These are phyloP conservation scores for Corniculantispora saksenae DNA, from an alignment of 2,329 filamentous ascomycete species.

Conservation along the genomic window DNA sequence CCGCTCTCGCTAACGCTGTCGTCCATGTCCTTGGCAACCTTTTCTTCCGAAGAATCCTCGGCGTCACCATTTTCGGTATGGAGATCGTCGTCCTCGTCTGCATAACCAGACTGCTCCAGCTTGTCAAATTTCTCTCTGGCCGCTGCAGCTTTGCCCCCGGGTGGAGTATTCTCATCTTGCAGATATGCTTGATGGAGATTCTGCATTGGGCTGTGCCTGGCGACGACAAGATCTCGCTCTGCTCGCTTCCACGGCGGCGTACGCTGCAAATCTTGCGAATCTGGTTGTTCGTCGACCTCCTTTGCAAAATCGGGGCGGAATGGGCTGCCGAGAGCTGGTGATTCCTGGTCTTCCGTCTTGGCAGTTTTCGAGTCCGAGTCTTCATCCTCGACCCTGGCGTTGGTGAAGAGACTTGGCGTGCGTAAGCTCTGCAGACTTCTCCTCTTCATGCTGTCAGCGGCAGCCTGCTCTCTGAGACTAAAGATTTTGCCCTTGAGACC, in stretches of 20 bases:
- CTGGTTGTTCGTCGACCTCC: conserved; percentile 15
- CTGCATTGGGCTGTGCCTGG: conserved; percentile 18
- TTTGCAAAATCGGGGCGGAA: conserved; percentile 16
- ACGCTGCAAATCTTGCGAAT: background rate
- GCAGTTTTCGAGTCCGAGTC: conserved; percentile 24
- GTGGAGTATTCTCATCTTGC: conserved; percentile 17
- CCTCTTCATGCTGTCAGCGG: conserved; percentile 76
- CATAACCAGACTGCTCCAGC: conserved; percentile 24
- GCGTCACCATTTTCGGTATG: conserved; percentile 37
- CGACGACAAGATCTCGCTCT: conserved; percentile 7
- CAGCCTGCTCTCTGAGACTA: conserved; percentile 72
- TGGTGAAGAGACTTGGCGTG: conserved; percentile 76
- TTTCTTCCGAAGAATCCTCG: background rate
- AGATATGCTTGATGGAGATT: conserved; percentile 20
- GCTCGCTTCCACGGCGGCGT: background rate
- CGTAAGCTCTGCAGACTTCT: conserved; percentile 75
- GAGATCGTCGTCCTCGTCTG: conserved; percentile 40
- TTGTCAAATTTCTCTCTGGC: conserved; percentile 28
- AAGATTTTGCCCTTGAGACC: conserved; percentile 85
- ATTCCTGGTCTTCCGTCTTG: conserved; percentile 20
- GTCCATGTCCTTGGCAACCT: conserved; percentile 25
- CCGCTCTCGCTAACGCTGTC: conserved; percentile 62
- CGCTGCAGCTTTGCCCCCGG: conserved; percentile 21
- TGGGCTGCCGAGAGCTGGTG: conserved; percentile 18
- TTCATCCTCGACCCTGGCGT: conserved; percentile 49